Percentiles rank a stretch among this genome's conserved stretches.
These are phyloP conservation scores for Beta lomatogona DNA, from an alignment of 179 eudicot genomes.

Conservation along the genomic window DNA sequence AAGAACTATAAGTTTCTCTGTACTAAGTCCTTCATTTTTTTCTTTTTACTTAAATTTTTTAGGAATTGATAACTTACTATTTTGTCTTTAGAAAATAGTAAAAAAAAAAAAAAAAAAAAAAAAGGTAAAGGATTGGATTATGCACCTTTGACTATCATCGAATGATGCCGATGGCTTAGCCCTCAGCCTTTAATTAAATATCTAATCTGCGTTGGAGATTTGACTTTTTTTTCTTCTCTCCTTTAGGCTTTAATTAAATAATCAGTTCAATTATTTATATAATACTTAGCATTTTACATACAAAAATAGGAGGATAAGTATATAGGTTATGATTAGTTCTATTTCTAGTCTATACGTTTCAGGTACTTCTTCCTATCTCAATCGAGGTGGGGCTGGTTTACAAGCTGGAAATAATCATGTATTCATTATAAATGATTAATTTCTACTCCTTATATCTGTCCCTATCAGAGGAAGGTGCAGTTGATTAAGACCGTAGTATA, in stretches of 20 bases:
- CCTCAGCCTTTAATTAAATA: too few species aligned
- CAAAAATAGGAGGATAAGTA: neutral
- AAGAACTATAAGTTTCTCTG: too few species aligned
- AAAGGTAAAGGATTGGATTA: neutral
- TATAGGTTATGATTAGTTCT: neutral
- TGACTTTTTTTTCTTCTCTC: neutral
- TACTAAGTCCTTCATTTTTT: too few species aligned
- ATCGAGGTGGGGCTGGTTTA: constrained; percentile 6
- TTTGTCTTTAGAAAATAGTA: neutral
- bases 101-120: neutral
- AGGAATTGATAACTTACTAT: too few species aligned
- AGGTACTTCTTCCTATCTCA: too few species aligned
- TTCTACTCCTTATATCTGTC: neutral
- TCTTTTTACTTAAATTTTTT: too few species aligned
- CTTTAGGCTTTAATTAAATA: neutral
- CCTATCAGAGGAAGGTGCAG: constrained; percentile 7
- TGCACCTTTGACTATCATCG: neutral
- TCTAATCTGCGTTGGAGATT: neutral
- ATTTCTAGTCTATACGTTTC: neutral
- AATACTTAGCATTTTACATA: neutral
- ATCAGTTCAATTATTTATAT: neutral
- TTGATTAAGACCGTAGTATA: constrained; percentile 16
- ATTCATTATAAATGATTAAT: constrained; percentile 5
- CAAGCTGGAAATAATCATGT: constrained; percentile 22
- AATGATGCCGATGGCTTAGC: neutral